Conservation (phyloP, 129 eudicot species). For the Mikania micrantha region DNA sequence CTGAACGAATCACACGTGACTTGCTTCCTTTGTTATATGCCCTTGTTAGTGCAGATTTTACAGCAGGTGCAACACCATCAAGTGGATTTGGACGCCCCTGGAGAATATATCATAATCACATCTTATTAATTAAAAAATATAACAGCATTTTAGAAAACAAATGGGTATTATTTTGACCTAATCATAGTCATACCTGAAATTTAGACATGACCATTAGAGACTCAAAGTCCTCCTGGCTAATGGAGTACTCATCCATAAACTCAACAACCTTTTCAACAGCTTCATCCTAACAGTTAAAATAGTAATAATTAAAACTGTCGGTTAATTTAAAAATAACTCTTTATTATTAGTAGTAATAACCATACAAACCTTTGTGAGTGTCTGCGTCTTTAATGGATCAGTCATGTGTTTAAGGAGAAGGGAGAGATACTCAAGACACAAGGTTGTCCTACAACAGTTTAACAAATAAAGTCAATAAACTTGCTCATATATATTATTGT, state of each 20-base stretch:
- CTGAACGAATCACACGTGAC: conserved; percentile 71
- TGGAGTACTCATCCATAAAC: conserved; percentile 90
- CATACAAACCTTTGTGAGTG: conserved; percentile 61
- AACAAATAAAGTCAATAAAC: neutral
- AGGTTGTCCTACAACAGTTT: conserved; percentile 55
- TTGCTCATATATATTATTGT: neutral
- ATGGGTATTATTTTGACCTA: neutral
- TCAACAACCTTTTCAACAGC: conserved; percentile 93
- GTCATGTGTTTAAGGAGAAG: conserved; percentile 76
- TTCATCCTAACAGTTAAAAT: conserved; percentile 58
- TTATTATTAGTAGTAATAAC: neutral
- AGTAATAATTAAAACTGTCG: neutral
- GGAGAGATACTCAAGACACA: conserved; percentile 73
- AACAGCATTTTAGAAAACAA: neutral
- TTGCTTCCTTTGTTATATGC: conserved; percentile 94
- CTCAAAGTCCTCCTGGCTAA: conserved; percentile 88
- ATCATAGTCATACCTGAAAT: conserved; percentile 51
- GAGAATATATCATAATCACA: neutral
- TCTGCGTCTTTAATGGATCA: conserved; percentile 55
- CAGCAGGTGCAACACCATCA: conserved; percentile 82
- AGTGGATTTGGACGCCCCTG: conserved; percentile 76
- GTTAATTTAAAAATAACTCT: neutral
- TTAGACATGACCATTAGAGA: conserved; percentile 61
- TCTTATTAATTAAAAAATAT: neutral
- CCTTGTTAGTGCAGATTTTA: conserved; percentile 83